Evolutionary conservation across 768 basidiomycete genomes (phyloP), one percentile per base, ranked within the genome.

Genomic region (Panaeolus cyanescens): DNA sequence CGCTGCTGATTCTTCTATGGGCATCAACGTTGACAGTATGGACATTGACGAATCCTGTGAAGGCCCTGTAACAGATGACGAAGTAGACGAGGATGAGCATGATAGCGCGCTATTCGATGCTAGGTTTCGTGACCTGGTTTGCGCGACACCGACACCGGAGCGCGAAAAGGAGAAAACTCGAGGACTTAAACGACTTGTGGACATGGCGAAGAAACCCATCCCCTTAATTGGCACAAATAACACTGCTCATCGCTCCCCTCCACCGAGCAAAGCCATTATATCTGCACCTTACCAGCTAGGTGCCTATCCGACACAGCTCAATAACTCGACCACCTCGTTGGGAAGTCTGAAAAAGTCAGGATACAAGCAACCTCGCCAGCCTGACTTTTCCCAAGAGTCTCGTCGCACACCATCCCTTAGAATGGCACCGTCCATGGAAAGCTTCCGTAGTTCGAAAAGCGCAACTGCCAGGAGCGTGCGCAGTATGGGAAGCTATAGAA

Each of bases 201-300:
- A 67, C 55, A 68, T 78, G 31, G 67, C 71, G 13, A 69, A 71
- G 9, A 71, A 64, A 32, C 57, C 72, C 25, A 62, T 59, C 20
- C 42, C 67, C 50, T 62, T 61, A 17, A 64, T 60, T 20, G 58
- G 56, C 28, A 61, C 58, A 30, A 62, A 54, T 40, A 66, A 64
- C 19, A 56, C 55, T 37, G 34, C 62, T 20, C 62, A 58, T 31
- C 66, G 34, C 61, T 59, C 54, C 62, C 53, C 20, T 25, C 54
- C 66, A 20, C 55, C 60, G 22, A 62, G 64, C 2, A 60, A 66
- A 36, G 42, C 76, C 3, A 58, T 70, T 15, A 82, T 83, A 36
- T 83, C 82, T 7, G 77, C 79, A 7, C 82, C 82, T 6, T 82
- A 80, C 59, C 75, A 74, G 0, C 74, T 84, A 15, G 82, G 81